These are phyloP conservation scores for Fusarium algeriense DNA, from an alignment of 2,329 filamentous ascomycete species.

Conservation along the genomic window DNA sequence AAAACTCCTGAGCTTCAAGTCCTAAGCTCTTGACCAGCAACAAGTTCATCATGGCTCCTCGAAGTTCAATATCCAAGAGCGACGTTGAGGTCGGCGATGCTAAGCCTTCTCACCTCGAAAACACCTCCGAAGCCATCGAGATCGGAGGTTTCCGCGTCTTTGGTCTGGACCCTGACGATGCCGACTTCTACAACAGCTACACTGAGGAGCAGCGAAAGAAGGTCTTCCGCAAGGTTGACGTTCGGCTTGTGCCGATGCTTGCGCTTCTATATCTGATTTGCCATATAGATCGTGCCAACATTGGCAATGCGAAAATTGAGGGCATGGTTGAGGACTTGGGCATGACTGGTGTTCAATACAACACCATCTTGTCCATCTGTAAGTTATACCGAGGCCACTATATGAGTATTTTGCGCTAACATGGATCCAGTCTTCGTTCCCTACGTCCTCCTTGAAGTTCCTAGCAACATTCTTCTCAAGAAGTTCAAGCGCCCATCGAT, in stretches of 20 bases:
- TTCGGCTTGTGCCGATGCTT: constrained; percentile 61
- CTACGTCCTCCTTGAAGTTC: constrained; percentile 43
- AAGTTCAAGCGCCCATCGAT: constrained; percentile 42
- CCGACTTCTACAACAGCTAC: constrained; percentile 42
- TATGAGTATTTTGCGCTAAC: background rate
- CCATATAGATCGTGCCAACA: constrained; percentile 68
- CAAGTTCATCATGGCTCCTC: constrained; percentile 27
- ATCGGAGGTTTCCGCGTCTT: constrained; percentile 41
- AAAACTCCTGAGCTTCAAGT: background rate
- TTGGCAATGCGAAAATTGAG: constrained; percentile 64
- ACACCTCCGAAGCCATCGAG: constrained; percentile 32
- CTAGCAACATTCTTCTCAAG: constrained; percentile 47
- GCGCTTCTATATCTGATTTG: constrained; percentile 67
- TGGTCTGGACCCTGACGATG: constrained; percentile 39
- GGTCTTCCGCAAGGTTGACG: constrained; percentile 50
- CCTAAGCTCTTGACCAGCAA: background rate
- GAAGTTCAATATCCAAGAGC: constrained; percentile 42
- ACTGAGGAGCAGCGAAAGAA: constrained; percentile 41
- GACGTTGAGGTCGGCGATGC: constrained; percentile 34
- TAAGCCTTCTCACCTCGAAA: constrained; percentile 36
- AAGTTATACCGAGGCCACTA: constrained; percentile 64
- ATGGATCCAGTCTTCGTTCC: constrained; percentile 36
- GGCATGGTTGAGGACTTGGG: constrained; percentile 53
- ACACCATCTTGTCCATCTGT: constrained; percentile 67
- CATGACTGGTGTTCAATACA: constrained; percentile 71